A percentile compares a stretch with the other conserved stretches of the same genome.
Conservation (phyloP, 2,329 filamentous ascomycete genomes). For the Plenodomus lindquistii region DNA sequence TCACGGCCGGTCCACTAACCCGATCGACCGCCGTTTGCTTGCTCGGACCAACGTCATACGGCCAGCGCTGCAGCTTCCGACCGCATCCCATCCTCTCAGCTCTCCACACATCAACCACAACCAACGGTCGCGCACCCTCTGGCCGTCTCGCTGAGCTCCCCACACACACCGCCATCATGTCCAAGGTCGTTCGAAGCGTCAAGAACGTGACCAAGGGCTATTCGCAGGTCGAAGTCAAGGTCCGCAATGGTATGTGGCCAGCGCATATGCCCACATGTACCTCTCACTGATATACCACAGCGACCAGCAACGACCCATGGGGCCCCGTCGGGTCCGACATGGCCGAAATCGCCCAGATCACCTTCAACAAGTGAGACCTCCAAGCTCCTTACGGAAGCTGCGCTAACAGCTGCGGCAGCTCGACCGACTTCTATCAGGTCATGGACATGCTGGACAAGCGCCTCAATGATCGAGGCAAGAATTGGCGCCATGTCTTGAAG, state of each 20-base stretch:
- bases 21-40: not conserved
- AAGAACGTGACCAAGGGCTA: constrained; percentile 99
- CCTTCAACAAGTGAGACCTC: constrained; percentile 84
- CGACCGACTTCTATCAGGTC: constrained; percentile 97
- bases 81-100: constrained; percentile 1
- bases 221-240: constrained; percentile 94
- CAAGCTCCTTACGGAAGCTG: constrained; percentile 6
- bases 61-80: constrained; percentile 10
- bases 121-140: constrained; percentile 6
- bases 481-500: constrained; percentile 98
- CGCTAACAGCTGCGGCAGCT: constrained; percentile 58
- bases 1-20: not conserved
- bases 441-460: constrained; percentile 99
- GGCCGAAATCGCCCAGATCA: constrained; percentile 97
- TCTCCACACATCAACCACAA: not conserved
- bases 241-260: constrained; percentile 51
- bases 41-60: constrained; percentile 12
- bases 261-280: not conserved
- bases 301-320: constrained; percentile 98
- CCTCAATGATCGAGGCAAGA: constrained; percentile 98
- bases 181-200: constrained; percentile 93
- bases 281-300: constrained; percentile 54
- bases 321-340: constrained; percentile 97
- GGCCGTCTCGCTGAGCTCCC: not conserved
- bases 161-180: constrained; percentile 65